Percentiles rank a stretch among this genome's conserved stretches.
phyloP scores from a whole-genome alignment of 2,329 filamentous ascomycete species.

The Trichoderma sp. region DNA sequence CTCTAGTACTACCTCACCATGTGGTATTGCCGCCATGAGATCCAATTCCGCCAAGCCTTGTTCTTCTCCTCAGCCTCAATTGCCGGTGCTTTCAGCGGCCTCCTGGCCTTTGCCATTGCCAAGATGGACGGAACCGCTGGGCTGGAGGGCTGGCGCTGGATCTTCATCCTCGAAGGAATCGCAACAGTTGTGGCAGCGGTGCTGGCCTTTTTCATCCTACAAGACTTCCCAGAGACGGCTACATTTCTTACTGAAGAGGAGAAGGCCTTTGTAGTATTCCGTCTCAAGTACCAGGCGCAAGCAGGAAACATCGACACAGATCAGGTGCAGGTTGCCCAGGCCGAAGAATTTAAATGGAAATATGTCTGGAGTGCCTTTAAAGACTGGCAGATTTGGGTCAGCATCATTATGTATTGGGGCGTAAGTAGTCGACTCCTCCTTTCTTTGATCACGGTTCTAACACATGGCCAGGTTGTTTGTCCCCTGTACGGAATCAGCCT shows the following conservation, averaged over 20 bases:
- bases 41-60: slow-evolving; percentile 64
- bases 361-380: slow-evolving; percentile 74
- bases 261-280: slow-evolving; percentile 68
- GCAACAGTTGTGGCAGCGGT: slow-evolving; percentile 69
- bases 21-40: slow-evolving; percentile 63
- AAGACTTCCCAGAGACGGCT: slow-evolving; percentile 82
- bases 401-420: slow-evolving; percentile 66
- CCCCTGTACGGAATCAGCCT: slow-evolving; percentile 60
- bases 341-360: slow-evolving; percentile 74
- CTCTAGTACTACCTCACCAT: slow-evolving; percentile 57
- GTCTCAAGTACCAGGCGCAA: slow-evolving; percentile 69
- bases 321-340: slow-evolving; percentile 55
- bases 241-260: slow-evolving; percentile 73
- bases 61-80: slow-evolving; percentile 84
- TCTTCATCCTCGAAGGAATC: slow-evolving; percentile 71
- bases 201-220: slow-evolving; percentile 69
- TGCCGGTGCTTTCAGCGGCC: slow-evolving; percentile 75
- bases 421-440: slow-evolving; percentile 47
- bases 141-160: slow-evolving; percentile 65
- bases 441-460: neutral
- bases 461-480: slow-evolving; percentile 50
- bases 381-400: slow-evolving; percentile 78
- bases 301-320: slow-evolving; percentile 21
- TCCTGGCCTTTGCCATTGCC: slow-evolving; percentile 70
- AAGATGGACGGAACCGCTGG: slow-evolving; percentile 70